Evolutionary conservation across 768 basidiomycete species (phyloP), one percentile per base, ranked within the genome.

Genomic region (Guyanaporus albipodus): DNA sequence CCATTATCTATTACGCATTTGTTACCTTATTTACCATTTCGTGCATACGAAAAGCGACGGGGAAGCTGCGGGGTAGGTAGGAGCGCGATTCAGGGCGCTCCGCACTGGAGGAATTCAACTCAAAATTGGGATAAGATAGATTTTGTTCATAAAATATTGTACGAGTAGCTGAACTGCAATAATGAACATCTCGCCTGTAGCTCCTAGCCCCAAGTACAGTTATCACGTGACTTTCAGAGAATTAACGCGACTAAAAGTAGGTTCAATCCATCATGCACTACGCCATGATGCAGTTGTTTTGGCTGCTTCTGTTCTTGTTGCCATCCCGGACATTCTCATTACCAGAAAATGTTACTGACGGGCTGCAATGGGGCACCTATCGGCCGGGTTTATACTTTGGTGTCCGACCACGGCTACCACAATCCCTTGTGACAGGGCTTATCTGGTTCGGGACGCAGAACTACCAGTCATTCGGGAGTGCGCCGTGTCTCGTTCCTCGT

Each of bases 381-480:
- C 73, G 94, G 33, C 91, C 94, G 0, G 90, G 91, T 59, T 76
- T 96, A n/a, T 98, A 98, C 70, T 95, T 96, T 67, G 94, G 94
- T 17, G 73, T 96, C 36, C 73, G 90, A 39, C 90, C 94, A 11
- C 77, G 85, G 35, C 69, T 91, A 52, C 91, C 93, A 0, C 81
- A 89, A 57, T 91, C 89, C n/a, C 75, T 97, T 22, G 79, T 93
- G 82, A 91, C 88, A 3, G 94, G 94, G 11, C 77, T 98, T 27
- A 79, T 95, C 67, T 97, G 94, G 94, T 92, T 90, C 63, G 90
- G 93, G 24, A 84, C 89, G 8, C 83, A 90, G 31, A 79, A 95
- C 67, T 96, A 81, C 60, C 74, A 83, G 59, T 85, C 89, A 53
- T 67, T 82, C 47, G 62, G 69, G 50, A 75, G 87, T 84, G 50